Evolutionary conservation across 768 basidiomycete species (phyloP).

Genomic region (Russula ochroleuca): DNA sequence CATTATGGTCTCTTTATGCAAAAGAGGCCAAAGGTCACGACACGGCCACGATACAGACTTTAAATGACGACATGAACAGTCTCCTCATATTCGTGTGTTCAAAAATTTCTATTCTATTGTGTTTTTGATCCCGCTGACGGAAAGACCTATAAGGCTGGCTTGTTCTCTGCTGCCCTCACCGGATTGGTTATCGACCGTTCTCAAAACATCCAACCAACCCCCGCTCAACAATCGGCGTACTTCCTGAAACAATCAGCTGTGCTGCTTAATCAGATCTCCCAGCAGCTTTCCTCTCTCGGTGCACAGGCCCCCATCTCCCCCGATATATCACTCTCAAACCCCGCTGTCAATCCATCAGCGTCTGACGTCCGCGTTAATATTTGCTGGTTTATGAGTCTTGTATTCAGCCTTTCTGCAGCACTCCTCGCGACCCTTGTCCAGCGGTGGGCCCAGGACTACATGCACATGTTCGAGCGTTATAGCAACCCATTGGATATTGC

Average conservation of each 20-base stretch:
- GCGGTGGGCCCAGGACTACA: conserved; percentile 44
- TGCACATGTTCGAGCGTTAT: conserved; percentile 32
- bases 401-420: conserved; percentile 41
- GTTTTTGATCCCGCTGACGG: neutral
- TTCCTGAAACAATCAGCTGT: conserved; percentile 10
- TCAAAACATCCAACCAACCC: conserved; percentile 14
- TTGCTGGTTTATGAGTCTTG: conserved; percentile 39
- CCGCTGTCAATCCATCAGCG: conserved; percentile 26
- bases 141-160: conserved; percentile 12
- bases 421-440: conserved; percentile 46
- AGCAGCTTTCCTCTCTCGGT: conserved; percentile 12
- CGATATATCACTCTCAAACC: neutral
- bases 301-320: neutral
- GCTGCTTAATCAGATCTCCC: conserved; percentile 18
- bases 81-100: conserved; percentile 6
- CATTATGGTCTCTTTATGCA: conserved; percentile 3
- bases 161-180: conserved; percentile 21
- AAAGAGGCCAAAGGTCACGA: conserved; percentile 2
- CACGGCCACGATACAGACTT: neutral
- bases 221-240: conserved; percentile 5
- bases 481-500: conserved; percentile 34
- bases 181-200: conserved; percentile 15
- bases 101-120: no score
- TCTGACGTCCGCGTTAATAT: conserved; percentile 40
- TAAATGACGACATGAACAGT: neutral